Evolutionary conservation across 495 filamentous ascomycete species (phyloP).

Genomic region (Lophium mytilinum): DNA sequence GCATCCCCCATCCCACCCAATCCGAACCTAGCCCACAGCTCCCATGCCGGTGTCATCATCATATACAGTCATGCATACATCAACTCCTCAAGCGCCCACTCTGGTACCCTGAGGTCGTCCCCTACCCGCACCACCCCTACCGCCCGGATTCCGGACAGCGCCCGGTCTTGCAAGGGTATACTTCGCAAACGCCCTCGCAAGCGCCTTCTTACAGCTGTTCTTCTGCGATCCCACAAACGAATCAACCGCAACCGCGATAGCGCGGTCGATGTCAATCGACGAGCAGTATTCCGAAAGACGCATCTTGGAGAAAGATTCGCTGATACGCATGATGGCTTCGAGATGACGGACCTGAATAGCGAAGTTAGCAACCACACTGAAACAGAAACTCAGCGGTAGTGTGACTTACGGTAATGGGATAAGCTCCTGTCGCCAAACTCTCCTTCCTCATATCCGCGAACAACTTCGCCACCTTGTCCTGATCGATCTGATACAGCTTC

Average conservation of each 20-base stretch:
- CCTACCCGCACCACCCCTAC: conserved; percentile 2
- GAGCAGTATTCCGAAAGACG: conserved; percentile 88
- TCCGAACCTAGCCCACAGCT: no score
- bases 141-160: conserved; percentile 4
- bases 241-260: conserved; percentile 94
- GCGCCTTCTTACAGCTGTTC: conserved; percentile 93
- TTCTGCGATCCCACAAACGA: conserved; percentile 96
- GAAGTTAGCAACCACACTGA: conserved; percentile 4
- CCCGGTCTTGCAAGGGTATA: conserved; percentile 46
- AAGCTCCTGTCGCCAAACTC: conserved; percentile 84
- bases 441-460: conserved; percentile 97
- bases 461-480: conserved; percentile 88
- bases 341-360: conserved; percentile 79
- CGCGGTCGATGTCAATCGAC: conserved; percentile 84
- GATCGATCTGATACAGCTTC: conserved; percentile 95
- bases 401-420: conserved; percentile 87
- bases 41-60: no score
- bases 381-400: not conserved
- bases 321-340: conserved; percentile 93
- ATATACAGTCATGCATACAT: not conserved
- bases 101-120: not conserved
- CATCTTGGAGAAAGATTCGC: conserved; percentile 91
- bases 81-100: not conserved
- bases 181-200: conserved; percentile 95
- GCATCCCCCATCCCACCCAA: no score